phyloP scores from a whole-genome alignment of 1,284 basidiomycete species.

The Termitomyces sp. region DNA sequence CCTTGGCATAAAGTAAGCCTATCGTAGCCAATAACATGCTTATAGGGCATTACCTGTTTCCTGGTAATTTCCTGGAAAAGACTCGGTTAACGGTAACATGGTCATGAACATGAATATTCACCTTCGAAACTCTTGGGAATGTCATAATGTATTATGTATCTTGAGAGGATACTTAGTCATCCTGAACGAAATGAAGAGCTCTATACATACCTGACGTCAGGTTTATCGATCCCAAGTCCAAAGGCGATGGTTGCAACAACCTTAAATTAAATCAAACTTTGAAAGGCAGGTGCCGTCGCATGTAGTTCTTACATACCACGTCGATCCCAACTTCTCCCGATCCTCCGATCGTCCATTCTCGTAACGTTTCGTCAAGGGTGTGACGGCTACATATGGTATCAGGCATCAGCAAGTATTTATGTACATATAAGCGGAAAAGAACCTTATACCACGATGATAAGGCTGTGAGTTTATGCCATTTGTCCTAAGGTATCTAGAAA shows the following conservation, averaged over 20 bases:
- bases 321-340: slow-evolving; percentile 49
- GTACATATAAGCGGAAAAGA: background rate
- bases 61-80: slow-evolving; percentile 72
- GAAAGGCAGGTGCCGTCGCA: background rate
- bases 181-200: background rate
- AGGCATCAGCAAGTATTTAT: background rate
- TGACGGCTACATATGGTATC: slow-evolving; percentile 30
- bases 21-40: background rate
- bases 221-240: slow-evolving; percentile 86
- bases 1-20: slow-evolving; percentile 32
- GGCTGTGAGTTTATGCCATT: slow-evolving; percentile 66
- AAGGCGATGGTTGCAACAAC: slow-evolving; percentile 68
- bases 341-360: slow-evolving; percentile 58
- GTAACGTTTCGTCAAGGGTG: slow-evolving; percentile 54
- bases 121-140: slow-evolving; percentile 83
- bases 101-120: slow-evolving; percentile 20
- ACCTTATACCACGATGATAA: slow-evolving; percentile 68
- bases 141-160: slow-evolving; percentile 76
- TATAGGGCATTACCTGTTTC: slow-evolving; percentile 58
- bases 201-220: slow-evolving; percentile 62
- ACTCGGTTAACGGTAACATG: slow-evolving; percentile 2
- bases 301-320: slow-evolving; percentile 38
- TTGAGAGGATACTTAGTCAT: slow-evolving; percentile 18
- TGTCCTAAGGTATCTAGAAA: slow-evolving; percentile 55
- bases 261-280: slow-evolving; percentile 18